These are phyloP conservation scores for Suillus bovinus DNA, from an alignment of 768 basidiomycete species.

Conservation along the genomic window DNA sequence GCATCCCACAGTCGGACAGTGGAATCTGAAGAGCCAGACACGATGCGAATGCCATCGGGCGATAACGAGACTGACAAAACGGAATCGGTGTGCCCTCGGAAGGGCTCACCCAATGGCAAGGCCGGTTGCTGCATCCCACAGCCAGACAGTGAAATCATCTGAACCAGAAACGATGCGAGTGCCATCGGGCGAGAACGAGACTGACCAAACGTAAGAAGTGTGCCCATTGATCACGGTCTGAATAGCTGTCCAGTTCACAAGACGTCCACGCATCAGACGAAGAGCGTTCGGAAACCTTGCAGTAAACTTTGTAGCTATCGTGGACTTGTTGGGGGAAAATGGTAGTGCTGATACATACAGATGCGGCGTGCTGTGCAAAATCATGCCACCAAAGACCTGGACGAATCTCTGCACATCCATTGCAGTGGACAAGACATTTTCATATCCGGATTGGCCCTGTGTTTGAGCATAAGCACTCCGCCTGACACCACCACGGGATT, in stretches of 20 bases:
- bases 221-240: conserved; percentile 1
- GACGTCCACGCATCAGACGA: not conserved
- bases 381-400: conserved; percentile 12
- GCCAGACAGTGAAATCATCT: no score
- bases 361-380: conserved; percentile 22
- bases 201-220: no score
- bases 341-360: no score
- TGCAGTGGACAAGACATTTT: conserved; percentile 1
- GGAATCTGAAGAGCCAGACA: no score
- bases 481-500: not conserved
- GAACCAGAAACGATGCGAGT: no score
- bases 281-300: conserved; percentile 1
- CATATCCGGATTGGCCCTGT: conserved; percentile 4
- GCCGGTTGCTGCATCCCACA: no score
- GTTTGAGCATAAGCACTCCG: not conserved
- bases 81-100: no score
- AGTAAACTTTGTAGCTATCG: not conserved
- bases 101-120: no score
- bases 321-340: no score
- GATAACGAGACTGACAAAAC: no score
- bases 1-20: not conserved
- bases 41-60: no score
- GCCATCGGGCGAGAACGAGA: no score
- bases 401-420: conserved; percentile 17
- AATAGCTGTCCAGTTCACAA: conserved; percentile 8